These are phyloP conservation scores for Hippophae tibetana DNA, from an alignment of 306 rosid species.

Conservation along the genomic window DNA sequence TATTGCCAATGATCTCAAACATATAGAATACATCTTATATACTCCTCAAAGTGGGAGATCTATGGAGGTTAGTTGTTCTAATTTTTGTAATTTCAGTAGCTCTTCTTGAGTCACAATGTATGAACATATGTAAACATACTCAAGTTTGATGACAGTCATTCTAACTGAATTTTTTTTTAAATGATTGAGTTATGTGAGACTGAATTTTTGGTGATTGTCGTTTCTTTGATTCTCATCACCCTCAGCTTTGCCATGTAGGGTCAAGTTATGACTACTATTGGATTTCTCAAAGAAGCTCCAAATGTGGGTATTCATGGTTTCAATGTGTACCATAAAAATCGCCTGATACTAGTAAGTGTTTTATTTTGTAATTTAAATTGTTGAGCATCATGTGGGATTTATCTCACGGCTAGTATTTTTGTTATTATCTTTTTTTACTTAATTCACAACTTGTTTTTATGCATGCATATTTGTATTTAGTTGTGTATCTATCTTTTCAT, in stretches of 20 bases:
- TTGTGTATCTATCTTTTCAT: too few species aligned
- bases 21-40: slow-evolving; percentile 52
- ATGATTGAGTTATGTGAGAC: neutral
- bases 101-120: neutral
- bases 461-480: too few species aligned
- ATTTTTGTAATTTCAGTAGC: slow-evolving; percentile 6
- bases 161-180: neutral
- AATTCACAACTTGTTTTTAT: too few species aligned
- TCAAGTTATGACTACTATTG: slow-evolving; percentile 60
- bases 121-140: neutral
- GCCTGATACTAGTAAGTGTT: slow-evolving; percentile 65
- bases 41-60: slow-evolving; percentile 50
- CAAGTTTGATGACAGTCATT: neutral
- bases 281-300: slow-evolving; percentile 93
- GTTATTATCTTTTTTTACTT: too few species aligned
- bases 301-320: slow-evolving; percentile 62
- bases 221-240: slow-evolving; percentile 1
- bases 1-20: slow-evolving; percentile 68
- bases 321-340: slow-evolving; percentile 86
- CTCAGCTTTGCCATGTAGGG: slow-evolving; percentile 33
- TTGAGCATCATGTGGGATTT: neutral
- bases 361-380: neutral
- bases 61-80: slow-evolving; percentile 53
- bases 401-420: too few species aligned
- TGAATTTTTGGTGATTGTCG: neutral